These are phyloP conservation scores for Amanita phalloides DNA, from an alignment of 768 basidiomycete species.

Conservation along the genomic window DNA sequence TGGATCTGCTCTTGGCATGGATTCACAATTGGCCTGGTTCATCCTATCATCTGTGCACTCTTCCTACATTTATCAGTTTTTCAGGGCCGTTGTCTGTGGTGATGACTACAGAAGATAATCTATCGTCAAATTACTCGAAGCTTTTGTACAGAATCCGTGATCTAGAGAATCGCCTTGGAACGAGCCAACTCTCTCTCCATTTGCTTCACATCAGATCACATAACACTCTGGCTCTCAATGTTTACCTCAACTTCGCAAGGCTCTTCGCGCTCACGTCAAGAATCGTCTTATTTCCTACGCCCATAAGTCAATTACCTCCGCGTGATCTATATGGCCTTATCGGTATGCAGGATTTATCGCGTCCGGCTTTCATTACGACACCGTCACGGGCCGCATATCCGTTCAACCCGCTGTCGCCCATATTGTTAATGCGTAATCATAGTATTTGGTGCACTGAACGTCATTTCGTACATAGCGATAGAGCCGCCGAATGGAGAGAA, in stretches of 20 bases:
- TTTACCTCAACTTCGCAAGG: conserved; percentile 54
- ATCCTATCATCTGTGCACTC: neutral
- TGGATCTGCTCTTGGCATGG: conserved; percentile 26
- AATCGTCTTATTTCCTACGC: conserved; percentile 43
- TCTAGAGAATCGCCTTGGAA: conserved; percentile 10
- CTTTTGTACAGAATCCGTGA: conserved; percentile 19
- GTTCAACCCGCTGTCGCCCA: conserved; percentile 31
- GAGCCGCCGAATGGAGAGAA: conserved; percentile 46
- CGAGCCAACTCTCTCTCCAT: conserved; percentile 30
- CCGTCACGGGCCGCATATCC: conserved; percentile 23
- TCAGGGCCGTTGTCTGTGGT: conserved; percentile 41
- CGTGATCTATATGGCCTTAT: conserved; percentile 11
- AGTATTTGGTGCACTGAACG: conserved; percentile 56
- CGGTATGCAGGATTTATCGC: neutral
- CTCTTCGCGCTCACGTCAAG: conserved; percentile 38
- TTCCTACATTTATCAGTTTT: neutral
- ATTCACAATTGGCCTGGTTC: conserved; percentile 33
- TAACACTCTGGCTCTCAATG: conserved; percentile 32
- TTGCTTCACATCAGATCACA: conserved; percentile 30
- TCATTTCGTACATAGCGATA: conserved; percentile 32
- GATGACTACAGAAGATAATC: conserved; percentile 18
- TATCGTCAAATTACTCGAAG: conserved; percentile 14
- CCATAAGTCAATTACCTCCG: conserved; percentile 17
- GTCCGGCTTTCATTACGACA: conserved; percentile 13
- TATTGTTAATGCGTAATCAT: conserved; percentile 32